These are phyloP conservation scores for Maudiozyma serrabonitensis DNA, from an alignment of 805 yeast species.

Conservation along the genomic window DNA sequence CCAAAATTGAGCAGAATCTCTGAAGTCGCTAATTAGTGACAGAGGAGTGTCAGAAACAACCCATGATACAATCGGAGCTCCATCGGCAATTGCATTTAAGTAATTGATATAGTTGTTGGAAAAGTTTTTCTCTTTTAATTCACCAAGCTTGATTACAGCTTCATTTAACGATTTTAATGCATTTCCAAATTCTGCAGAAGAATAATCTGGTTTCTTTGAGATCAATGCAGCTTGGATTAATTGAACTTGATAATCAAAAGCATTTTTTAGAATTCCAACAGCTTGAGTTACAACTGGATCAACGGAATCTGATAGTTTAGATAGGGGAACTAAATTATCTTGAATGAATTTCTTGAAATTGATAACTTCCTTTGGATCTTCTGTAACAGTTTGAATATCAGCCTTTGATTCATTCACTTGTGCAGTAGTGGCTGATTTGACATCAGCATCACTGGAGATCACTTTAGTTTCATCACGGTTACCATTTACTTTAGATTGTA, in stretches of 20 bases:
- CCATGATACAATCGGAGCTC: constrained; percentile 89
- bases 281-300: constrained; percentile 41
- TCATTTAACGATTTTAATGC: constrained; percentile 63
- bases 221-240: constrained; percentile 51
- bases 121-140: constrained; percentile 67
- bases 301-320: constrained; percentile 30
- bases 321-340: constrained; percentile 51
- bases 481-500: constrained; percentile 26
- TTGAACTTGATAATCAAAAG: constrained; percentile 43
- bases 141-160: constrained; percentile 45
- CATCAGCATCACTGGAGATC: background rate
- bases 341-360: constrained; percentile 48
- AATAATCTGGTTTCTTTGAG: constrained; percentile 54
- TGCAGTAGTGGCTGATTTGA: background rate
- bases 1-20: constrained; percentile 91
- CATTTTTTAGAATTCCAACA: constrained; percentile 42
- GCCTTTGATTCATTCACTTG: background rate
- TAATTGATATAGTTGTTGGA: constrained; percentile 55
- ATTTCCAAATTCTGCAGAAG: constrained; percentile 44
- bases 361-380: constrained; percentile 35
- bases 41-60: constrained; percentile 68
- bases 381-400: constrained; percentile 14
- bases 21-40: constrained; percentile 67
- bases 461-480: background rate
- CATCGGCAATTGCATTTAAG: constrained; percentile 79